Percentiles rank a stretch among this genome's conserved stretches.
Conservation (phyloP, 495 filamentous ascomycete species). For the Pyrenula aspistea region DNA sequence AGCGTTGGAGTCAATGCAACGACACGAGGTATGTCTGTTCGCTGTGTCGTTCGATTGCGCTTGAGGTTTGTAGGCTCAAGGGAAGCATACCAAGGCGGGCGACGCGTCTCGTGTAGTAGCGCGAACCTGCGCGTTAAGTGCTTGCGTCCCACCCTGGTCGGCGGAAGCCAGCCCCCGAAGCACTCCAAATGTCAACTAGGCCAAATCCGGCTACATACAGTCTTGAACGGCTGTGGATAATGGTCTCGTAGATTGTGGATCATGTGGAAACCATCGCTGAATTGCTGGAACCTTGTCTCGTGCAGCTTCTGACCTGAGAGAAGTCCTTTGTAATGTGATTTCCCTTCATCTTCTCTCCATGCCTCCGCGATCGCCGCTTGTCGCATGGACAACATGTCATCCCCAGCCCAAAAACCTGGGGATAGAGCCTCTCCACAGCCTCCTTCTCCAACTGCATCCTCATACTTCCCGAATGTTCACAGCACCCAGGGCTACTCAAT, state of each 20-base stretch:
- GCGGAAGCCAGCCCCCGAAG: too few species aligned
- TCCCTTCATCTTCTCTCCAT: background rate
- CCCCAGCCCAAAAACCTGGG: constrained; percentile 8
- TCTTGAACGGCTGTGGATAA: background rate
- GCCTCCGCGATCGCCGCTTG: constrained; percentile 3
- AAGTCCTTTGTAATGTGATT: background rate
- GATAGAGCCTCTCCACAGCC: constrained; percentile 12
- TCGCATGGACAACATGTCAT: constrained; percentile 44
- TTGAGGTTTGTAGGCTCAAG: too few species aligned
- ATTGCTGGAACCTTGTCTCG: too few species aligned
- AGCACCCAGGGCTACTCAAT: constrained; percentile 12
- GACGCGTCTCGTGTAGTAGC: background rate
- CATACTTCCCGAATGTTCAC: constrained; percentile 7
- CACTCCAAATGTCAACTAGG: background rate
- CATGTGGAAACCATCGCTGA: too few species aligned
- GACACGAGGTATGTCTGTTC: too few species aligned
- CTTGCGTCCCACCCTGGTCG: background rate
- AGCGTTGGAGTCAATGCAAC: too few species aligned
- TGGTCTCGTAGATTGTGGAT: too few species aligned
- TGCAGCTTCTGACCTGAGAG: too few species aligned
- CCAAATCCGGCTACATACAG: background rate
- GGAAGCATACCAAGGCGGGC: too few species aligned
- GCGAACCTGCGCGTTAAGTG: background rate
- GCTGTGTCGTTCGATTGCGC: too few species aligned
- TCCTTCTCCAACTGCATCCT: constrained; percentile 37